phyloP scores from a whole-genome alignment of 1,284 basidiomycete species.

The Calocybe gambosa region DNA sequence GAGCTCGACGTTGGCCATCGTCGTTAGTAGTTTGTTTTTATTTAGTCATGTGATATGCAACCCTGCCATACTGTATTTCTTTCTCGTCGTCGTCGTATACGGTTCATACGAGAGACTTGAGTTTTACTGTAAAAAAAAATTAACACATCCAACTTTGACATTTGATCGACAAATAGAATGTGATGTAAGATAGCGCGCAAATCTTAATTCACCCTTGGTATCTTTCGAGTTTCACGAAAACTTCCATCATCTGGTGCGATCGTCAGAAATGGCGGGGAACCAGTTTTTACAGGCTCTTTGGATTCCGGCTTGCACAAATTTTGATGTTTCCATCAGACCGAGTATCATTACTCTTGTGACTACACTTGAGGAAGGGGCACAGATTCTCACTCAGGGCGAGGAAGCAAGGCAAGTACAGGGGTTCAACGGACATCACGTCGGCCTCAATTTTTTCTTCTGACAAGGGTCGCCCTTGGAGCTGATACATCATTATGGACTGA shows the following conservation, averaged over 20 bases:
- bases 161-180: too few relatives aligned
- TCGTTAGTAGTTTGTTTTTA: slow-evolving; percentile 13
- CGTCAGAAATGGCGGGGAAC: slow-evolving; percentile 8
- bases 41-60: background rate
- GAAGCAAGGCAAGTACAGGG: slow-evolving; percentile 34
- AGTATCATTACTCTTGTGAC: slow-evolving; percentile 25
- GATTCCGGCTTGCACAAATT: slow-evolving; percentile 30
- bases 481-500: slow-evolving; percentile 47
- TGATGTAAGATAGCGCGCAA: background rate
- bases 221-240: background rate
- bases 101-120: too few relatives aligned
- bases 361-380: slow-evolving; percentile 39
- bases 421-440: background rate
- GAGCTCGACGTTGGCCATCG: slow-evolving; percentile 25
- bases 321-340: slow-evolving; percentile 29
- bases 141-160: too few relatives aligned
- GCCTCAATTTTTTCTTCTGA: background rate
- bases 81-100: too few relatives aligned
- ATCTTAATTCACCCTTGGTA: background rate
- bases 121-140: too few relatives aligned
- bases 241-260: background rate
- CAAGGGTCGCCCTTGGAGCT: slow-evolving; percentile 41
- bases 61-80: too few relatives aligned
- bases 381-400: slow-evolving; percentile 39
- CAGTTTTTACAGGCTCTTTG: slow-evolving; percentile 26